A percentile compares a stretch with the other conserved stretches of the same genome.
These are phyloP conservation scores for Barnettozyma siamensis DNA, from an alignment of 805 yeast species.

Conservation along the genomic window DNA sequence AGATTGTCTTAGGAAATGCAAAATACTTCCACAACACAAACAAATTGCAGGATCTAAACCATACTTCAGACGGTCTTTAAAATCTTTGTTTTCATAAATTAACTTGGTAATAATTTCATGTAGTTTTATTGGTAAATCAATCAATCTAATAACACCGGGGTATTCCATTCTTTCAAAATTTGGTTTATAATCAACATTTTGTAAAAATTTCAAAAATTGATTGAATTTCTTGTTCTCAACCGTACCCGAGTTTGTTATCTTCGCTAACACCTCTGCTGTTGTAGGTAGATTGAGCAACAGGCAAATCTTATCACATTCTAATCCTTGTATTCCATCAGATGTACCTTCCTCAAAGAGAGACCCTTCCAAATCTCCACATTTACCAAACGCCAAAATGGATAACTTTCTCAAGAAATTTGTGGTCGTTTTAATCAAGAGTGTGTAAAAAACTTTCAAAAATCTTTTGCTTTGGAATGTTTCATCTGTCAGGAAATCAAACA, in stretches of 20 bases:
- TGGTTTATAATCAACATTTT: slow-evolving; percentile 19
- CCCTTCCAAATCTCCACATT: slow-evolving; percentile 38
- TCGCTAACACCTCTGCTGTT: slow-evolving; percentile 22
- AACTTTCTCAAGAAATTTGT: slow-evolving; percentile 64
- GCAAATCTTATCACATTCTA: slow-evolving; percentile 54
- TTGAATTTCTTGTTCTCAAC: slow-evolving; percentile 24
- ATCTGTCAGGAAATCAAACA: slow-evolving; percentile 25
- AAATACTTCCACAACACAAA: slow-evolving; percentile 67
- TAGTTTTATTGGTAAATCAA: slow-evolving; percentile 59
- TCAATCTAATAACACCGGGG: slow-evolving; percentile 59
- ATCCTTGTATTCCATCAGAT: slow-evolving; percentile 5
- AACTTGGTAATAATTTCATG: slow-evolving; percentile 63
- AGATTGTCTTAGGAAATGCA: slow-evolving; percentile 60
- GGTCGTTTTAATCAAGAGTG: slow-evolving; percentile 49
- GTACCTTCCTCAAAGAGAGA: slow-evolving; percentile 16
- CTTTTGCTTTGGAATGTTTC: slow-evolving; percentile 18
- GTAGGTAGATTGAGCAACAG: slow-evolving; percentile 42
- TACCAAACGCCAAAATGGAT: slow-evolving; percentile 48
- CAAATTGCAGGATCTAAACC: slow-evolving; percentile 77
- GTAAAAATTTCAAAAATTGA: slow-evolving; percentile 15
- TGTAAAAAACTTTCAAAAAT: slow-evolving; percentile 39
- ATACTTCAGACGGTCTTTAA: slow-evolving; percentile 30
- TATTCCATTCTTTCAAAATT: slow-evolving; percentile 38
- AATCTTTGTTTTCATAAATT: slow-evolving; percentile 39
- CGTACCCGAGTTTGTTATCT: slow-evolving; percentile 10